Evolutionary conservation across 2,329 filamentous ascomycete genomes (phyloP).

Genomic region (Xylaria sp.): DNA sequence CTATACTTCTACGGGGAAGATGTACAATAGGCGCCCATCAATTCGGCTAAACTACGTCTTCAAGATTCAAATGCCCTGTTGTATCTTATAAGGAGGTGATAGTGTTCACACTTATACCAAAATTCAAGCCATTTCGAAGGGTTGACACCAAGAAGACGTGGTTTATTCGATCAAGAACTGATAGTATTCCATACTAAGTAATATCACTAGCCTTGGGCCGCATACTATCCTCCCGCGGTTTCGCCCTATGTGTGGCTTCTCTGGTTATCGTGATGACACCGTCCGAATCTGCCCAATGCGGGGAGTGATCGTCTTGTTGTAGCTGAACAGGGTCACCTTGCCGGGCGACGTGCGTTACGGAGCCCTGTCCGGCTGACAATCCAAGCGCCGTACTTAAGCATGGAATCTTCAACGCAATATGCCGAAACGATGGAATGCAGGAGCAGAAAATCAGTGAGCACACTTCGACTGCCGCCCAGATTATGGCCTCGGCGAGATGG

Average conservation of each 20-base stretch:
- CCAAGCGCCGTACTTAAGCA: constrained; percentile 40
- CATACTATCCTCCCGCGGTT: constrained; percentile 7
- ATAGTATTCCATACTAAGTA: not conserved
- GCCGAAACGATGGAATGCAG: constrained; percentile 48
- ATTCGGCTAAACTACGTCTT: not conserved
- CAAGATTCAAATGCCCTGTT: not conserved
- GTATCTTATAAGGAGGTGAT: not conserved
- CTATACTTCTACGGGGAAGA: too few species aligned
- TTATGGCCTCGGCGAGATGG: constrained; percentile 43
- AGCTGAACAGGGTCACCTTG: constrained; percentile 14
- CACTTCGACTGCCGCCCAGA: constrained; percentile 50
- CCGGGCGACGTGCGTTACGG: constrained; percentile 9
- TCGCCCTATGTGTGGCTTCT: constrained; percentile 34
- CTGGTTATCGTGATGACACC: constrained; percentile 37
- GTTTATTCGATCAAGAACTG: not conserved
- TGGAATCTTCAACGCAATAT: constrained; percentile 47
- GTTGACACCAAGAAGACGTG: not conserved
- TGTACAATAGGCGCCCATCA: too few species aligned
- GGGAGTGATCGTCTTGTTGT: constrained; percentile 40
- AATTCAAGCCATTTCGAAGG: not conserved
- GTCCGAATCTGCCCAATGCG: constrained; percentile 32
- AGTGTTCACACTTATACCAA: not conserved
- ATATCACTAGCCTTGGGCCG: not conserved
- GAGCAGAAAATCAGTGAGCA: constrained; percentile 50
- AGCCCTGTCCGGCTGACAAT: constrained; percentile 39